Percentiles rank a stretch among this genome's conserved stretches.
Conservation (phyloP, 2,329 filamentous ascomycete species). For the Stromatinia cepivora region DNA sequence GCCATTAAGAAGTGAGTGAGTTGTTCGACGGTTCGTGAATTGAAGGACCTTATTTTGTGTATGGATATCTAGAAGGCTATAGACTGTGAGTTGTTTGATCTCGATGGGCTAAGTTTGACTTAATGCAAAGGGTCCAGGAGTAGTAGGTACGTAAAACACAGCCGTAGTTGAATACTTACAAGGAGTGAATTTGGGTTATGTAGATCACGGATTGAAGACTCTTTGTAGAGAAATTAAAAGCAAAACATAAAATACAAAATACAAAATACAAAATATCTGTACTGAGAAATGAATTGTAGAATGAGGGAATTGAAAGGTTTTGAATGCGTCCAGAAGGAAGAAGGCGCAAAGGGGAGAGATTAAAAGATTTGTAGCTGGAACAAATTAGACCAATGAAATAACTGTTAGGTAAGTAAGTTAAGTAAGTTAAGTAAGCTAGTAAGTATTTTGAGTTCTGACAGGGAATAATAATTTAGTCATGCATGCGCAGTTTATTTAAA, state of each 20-base stretch:
- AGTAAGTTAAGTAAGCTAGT: too few species aligned
- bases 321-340: not conserved
- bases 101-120: not conserved
- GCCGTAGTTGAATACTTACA: constrained; percentile 24
- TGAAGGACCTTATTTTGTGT: constrained; percentile 17
- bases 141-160: constrained; percentile 15
- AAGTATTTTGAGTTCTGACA: too few species aligned
- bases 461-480: too few species aligned
- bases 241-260: not conserved
- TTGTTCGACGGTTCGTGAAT: constrained; percentile 20
- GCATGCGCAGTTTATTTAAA: too few species aligned
- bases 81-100: not conserved
- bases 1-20: constrained; percentile 13
- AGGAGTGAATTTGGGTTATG: constrained; percentile 11
- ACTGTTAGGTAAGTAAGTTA: not conserved
- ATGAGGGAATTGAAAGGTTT: not conserved
- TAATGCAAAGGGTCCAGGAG: not conserved
- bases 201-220: constrained; percentile 21
- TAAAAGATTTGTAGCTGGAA: not conserved
- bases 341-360: constrained; percentile 1
- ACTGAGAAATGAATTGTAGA: not conserved
- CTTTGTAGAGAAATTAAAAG: constrained; percentile 27
- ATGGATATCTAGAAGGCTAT: not conserved
- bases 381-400: not conserved
- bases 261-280: not conserved